These are phyloP conservation scores for Calamus simplicifolius DNA, from an alignment of 176 grass and related monocot species.

Conservation along the genomic window DNA sequence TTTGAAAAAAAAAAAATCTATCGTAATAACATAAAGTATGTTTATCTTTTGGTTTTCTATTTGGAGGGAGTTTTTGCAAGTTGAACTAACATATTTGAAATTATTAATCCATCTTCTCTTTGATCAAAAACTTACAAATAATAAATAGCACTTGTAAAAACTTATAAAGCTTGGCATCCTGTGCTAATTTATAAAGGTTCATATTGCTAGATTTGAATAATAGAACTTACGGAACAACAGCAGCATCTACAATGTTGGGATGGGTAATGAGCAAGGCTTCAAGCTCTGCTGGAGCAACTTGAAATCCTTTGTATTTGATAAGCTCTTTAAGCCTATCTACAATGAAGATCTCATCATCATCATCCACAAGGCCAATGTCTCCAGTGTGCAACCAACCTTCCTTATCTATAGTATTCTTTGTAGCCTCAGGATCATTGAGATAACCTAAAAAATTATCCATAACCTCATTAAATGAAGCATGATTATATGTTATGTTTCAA, in stretches of 20 bases:
- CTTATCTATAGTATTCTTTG: constrained; percentile 46
- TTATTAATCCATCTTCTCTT: no score
- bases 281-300: constrained; percentile 62
- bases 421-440: constrained; percentile 57
- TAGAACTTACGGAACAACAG: constrained; percentile 47
- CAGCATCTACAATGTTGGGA: constrained; percentile 45
- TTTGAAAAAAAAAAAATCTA: no score
- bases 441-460: constrained; percentile 31
- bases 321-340: constrained; percentile 76
- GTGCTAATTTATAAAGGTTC: neutral
- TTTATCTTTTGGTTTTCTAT: no score
- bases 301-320: constrained; percentile 78
- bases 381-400: constrained; percentile 70
- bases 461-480: no score
- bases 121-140: neutral
- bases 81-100: no score
- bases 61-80: no score
- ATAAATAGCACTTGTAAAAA: neutral
- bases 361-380: constrained; percentile 58
- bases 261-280: constrained; percentile 74
- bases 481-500: no score
- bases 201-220: neutral
- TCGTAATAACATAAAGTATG: no score
- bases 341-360: constrained; percentile 80
- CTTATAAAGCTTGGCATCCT: neutral